Base-by-base conservation (phyloP, 805 yeast genomes). In the Pichia rugopelliculosa region DNA sequence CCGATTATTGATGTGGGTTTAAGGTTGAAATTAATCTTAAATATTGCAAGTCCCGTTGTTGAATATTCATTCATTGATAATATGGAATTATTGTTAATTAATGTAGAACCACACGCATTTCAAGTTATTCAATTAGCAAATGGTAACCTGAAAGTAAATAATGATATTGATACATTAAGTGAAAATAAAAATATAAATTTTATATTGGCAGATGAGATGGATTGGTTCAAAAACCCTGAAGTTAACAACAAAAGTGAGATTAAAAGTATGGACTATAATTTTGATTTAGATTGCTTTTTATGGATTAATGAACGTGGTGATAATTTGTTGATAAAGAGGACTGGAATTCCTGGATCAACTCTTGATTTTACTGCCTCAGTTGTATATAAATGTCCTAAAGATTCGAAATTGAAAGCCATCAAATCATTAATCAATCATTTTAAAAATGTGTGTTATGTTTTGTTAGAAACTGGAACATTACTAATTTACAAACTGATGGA, bases 361-460 rank as follows among this genome's bases (percentile, higher is more conserved):
- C 43, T 56, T 7, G 52, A 56, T 17, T 56, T 66, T 21, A 37
- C 46, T 6, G 69, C 66, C 6, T 48, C 47, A 12, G 42, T 50
- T 24, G 49, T 66, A 1, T 63, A 62, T 44, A 51, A 54, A 30
- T 17, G 26, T 39, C 6, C 50, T 5, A 15, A 9, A 17, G 15
- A 39, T 13, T 15, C 20, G 1, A 24, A 36, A 12, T n/a, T n/a
- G 6, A 45, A 50, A 36, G 62, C 56, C 22, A 50, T 43, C 24
- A 54, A 56, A 22, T 58, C 69, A 10, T 61, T 68, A 15, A 66
- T 73, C 24, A 75, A 75, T 47, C 65, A 69, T 15, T 57, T 69
- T 15, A 69, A 71, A 51, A 68, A 72, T 43, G 52, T 70, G 26
- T 59, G 72, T 5, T 71, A 72, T 22, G 59, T 73, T 11, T 71